Percentiles rank a stretch among this genome's conserved stretches.
Conservation (phyloP, 2,329 filamentous ascomycete species). For the Pestalotiopsis sp. region DNA sequence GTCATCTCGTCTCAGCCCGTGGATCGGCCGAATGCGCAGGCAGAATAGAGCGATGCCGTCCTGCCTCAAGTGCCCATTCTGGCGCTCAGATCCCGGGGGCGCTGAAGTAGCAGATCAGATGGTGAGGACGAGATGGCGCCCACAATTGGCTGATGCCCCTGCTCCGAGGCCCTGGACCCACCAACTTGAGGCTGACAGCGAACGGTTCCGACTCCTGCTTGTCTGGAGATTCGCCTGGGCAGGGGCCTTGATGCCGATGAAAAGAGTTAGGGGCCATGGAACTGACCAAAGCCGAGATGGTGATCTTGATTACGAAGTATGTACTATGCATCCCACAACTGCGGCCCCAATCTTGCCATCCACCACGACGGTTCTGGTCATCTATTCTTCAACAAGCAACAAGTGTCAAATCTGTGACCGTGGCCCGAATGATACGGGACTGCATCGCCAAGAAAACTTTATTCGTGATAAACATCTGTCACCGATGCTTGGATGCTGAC, state of each 20-base stretch:
- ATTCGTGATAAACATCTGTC: conserved; percentile 1
- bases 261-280: not conserved
- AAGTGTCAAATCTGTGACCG: too few species aligned
- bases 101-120: conserved; percentile 6
- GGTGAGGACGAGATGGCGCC: not conserved
- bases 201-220: conserved; percentile 7
- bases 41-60: not conserved
- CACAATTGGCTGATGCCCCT: not conserved
- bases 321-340: not conserved
- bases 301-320: not conserved
- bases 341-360: not conserved
- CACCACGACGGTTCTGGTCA: too few species aligned
- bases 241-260: not conserved
- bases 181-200: conserved; percentile 11
- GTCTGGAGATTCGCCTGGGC: conserved; percentile 5
- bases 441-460: conserved; percentile 5
- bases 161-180: conserved; percentile 2
- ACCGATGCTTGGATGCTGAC: not conserved
- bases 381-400: too few species aligned
- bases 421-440: not conserved
- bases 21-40: not conserved
- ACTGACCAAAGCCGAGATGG: not conserved
- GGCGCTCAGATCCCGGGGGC: not conserved
- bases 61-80: not conserved
- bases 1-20: conserved; percentile 8